A percentile compares a stretch with the other conserved stretches of the same genome.
phyloP scores from a whole-genome alignment of 2,329 filamentous ascomycete species.

The Trichoderma asperellum region DNA sequence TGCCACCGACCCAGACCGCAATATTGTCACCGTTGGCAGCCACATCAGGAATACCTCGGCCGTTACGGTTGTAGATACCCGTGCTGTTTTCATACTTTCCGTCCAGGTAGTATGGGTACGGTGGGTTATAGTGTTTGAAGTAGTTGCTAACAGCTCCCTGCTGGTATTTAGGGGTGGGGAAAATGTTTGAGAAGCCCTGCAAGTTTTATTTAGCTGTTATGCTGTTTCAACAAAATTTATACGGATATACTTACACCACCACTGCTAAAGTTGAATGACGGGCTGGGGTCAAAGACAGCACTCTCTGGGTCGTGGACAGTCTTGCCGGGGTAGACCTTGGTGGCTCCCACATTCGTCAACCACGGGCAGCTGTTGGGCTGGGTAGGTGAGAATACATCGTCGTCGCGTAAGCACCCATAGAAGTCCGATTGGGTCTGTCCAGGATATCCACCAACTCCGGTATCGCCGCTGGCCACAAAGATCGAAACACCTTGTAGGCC shows the following conservation, averaged over 20 bases:
- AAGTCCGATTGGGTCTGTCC: constrained; percentile 30
- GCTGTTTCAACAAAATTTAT: no score
- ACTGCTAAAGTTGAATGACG: constrained; percentile 17
- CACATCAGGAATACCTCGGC: constrained; percentile 46
- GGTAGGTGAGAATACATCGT: constrained; percentile 40
- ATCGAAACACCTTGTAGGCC: constrained; percentile 48
- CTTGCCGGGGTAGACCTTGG: constrained; percentile 48
- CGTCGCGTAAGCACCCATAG: constrained; percentile 30
- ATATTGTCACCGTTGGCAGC: constrained; percentile 24
- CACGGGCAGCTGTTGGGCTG: constrained; percentile 48
- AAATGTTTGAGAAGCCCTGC: constrained; percentile 52
- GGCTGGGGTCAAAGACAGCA: constrained; percentile 41
- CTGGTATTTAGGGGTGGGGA: constrained; percentile 53
- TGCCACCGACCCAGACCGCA: constrained; percentile 46
- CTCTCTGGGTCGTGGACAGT: constrained; percentile 51
- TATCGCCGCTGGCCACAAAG: constrained; percentile 48
- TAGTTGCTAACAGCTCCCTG: constrained; percentile 42
- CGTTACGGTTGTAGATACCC: constrained; percentile 45
- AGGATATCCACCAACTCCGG: constrained; percentile 38
- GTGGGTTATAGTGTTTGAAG: constrained; percentile 44
- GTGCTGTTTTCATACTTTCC: constrained; percentile 45
- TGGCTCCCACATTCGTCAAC: constrained; percentile 55
- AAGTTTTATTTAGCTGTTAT: neutral
- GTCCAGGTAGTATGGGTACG: constrained; percentile 42
- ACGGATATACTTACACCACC: constrained; percentile 18